Conservation (phyloP, 2,329 filamentous ascomycete species). For the Dactylellina haptotyla region DNA sequence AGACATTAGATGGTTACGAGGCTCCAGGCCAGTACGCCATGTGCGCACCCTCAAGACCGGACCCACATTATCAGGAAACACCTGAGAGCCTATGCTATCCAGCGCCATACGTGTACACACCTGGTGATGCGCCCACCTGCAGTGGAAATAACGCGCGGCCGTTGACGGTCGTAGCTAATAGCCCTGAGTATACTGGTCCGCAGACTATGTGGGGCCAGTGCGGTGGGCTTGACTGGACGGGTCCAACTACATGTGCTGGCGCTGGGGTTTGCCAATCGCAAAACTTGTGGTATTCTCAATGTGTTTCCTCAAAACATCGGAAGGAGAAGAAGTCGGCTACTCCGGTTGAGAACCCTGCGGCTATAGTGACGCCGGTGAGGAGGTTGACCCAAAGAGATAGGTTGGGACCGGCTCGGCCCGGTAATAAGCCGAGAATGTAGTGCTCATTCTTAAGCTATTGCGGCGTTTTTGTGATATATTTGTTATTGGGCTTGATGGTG, state of each 20-base stretch:
- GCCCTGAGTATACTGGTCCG: neutral
- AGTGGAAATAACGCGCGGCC: neutral
- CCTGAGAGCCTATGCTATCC: constrained; percentile 32
- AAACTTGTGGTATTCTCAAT: constrained; percentile 33
- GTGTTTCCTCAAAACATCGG: constrained; percentile 5
- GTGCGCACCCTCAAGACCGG: constrained; percentile 18
- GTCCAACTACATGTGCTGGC: constrained; percentile 16
- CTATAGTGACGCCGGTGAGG: constrained; percentile 24
- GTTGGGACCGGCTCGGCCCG: constrained; percentile 27
- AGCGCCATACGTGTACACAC: constrained; percentile 24
- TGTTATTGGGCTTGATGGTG: neutral
- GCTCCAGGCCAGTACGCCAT: constrained; percentile 37
- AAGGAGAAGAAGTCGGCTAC: constrained; percentile 34
- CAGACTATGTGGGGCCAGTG: constrained; percentile 40
- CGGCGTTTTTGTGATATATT: neutral
- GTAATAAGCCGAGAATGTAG: constrained; percentile 18
- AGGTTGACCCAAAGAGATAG: constrained; percentile 26
- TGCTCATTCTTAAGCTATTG: neutral
- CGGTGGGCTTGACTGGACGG: constrained; percentile 19
- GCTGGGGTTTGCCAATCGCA: constrained; percentile 23
- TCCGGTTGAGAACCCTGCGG: constrained; percentile 18
- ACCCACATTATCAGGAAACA: constrained; percentile 18
- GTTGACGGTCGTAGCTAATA: neutral
- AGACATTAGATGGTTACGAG: constrained; percentile 34
- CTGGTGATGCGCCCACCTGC: constrained; percentile 21